phyloP scores from a whole-genome alignment of 768 basidiomycete genomes.

The Suillus americanus region DNA sequence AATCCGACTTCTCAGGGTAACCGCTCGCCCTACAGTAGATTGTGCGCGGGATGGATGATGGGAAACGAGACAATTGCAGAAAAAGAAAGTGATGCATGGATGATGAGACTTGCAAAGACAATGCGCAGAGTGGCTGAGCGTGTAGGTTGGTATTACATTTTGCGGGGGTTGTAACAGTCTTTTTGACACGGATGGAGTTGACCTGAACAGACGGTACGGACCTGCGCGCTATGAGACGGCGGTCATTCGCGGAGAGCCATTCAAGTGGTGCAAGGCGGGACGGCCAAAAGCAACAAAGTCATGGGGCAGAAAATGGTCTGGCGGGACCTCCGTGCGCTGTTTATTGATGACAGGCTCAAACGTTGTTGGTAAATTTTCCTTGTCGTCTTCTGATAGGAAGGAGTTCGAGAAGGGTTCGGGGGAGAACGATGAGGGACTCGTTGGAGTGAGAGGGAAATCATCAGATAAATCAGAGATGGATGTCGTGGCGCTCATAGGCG shows the following conservation, averaged over 20 bases:
- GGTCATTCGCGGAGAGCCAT: conserved; percentile 53
- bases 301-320: conserved; percentile 78
- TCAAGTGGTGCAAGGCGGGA: conserved; percentile 75
- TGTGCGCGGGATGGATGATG: conserved; percentile 45
- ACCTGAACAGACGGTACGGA: too few relatives aligned
- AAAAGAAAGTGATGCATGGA: conserved; percentile 61
- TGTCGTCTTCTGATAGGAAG: conserved; percentile 66
- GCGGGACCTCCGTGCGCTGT: conserved; percentile 61
- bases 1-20: conserved; percentile 6
- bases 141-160: conserved; percentile 80
- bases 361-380: conserved; percentile 73
- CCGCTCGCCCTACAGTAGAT: conserved; percentile 32
- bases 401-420: conserved; percentile 53
- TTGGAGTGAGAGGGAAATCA: conserved; percentile 82
- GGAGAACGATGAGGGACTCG: conserved; percentile 56
- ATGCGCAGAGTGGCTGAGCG: conserved; percentile 59
- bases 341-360: conserved; percentile 78
- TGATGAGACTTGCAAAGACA: conserved; percentile 62
- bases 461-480: conserved; percentile 75
- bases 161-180: conserved; percentile 51
- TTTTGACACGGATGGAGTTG: conserved; percentile 50
- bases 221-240: conserved; percentile 53
- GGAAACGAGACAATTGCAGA: conserved; percentile 59
- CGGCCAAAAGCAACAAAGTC: conserved; percentile 81
- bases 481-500: conserved; percentile 75